Conservation (phyloP, 2,329 filamentous ascomycete species). For the Colletotrichum liaoningense region DNA sequence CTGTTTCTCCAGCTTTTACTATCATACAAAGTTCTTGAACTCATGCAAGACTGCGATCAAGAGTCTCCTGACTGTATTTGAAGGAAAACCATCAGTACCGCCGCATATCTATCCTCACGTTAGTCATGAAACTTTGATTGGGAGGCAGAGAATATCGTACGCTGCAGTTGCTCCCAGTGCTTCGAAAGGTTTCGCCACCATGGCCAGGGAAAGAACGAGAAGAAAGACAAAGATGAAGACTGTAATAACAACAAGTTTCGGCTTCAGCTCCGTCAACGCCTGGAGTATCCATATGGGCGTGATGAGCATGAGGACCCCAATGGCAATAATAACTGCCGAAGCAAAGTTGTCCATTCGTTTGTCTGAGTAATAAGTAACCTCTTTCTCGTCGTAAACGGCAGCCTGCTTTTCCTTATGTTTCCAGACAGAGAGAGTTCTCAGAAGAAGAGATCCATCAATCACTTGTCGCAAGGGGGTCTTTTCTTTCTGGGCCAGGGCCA, state of each 20-base stretch:
- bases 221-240: not conserved
- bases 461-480: too few relatives aligned
- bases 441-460: too few relatives aligned
- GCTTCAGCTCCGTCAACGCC: not conserved
- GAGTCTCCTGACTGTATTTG: not conserved
- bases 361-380: too few relatives aligned
- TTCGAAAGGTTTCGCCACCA: not conserved
- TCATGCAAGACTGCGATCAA: not conserved
- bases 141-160: rapidly evolving
- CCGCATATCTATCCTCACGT: not conserved
- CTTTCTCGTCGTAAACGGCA: too few relatives aligned
- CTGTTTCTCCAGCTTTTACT: rapidly evolving
- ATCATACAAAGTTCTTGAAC: not conserved
- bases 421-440: too few relatives aligned
- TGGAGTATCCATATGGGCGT: not conserved
- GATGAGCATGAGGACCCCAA: not conserved
- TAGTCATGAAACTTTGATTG: rapidly evolving
- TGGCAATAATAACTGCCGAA: too few relatives aligned
- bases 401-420: too few relatives aligned
- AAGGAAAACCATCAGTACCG: not conserved
- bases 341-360: too few relatives aligned
- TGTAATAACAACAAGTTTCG: not conserved
- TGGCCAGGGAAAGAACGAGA: not conserved
- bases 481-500: too few relatives aligned
- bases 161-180: not conserved